phyloP scores from a whole-genome alignment of 257 asterid species.

The Solanum infundibuliforme region DNA sequence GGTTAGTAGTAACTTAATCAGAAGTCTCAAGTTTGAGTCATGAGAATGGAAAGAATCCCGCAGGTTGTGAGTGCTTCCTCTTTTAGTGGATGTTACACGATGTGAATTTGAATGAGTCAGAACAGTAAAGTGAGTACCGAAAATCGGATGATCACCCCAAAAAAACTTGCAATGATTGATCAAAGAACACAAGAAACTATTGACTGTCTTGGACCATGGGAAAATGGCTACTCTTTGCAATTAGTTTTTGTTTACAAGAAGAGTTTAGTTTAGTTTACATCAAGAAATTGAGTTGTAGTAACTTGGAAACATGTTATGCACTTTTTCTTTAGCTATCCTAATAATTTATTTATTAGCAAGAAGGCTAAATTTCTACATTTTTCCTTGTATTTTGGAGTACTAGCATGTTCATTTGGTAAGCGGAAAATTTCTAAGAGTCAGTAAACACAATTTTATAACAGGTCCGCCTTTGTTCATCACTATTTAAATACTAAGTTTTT shows the following conservation, averaged over 20 bases:
- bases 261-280: constrained; percentile 1
- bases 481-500: neutral
- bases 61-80: neutral
- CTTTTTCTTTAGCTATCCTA: neutral
- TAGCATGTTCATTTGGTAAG: neutral
- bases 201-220: neutral
- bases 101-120: neutral
- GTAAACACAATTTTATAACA: neutral
- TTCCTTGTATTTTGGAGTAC: neutral
- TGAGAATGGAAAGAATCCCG: neutral
- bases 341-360: neutral
- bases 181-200: neutral
- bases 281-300: neutral
- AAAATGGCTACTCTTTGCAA: neutral
- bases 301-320: neutral
- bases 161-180: neutral
- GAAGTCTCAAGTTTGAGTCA: neutral
- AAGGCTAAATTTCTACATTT: neutral
- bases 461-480: rapidly evolving
- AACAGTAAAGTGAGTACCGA: neutral
- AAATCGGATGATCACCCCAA: neutral
- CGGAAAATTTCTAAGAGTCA: neutral
- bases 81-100: neutral
- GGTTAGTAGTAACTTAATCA: neutral
- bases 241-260: neutral